Base-by-base conservation (phyloP, 1,139 yeast genomes). In the Lodderomyces theae region DNA sequence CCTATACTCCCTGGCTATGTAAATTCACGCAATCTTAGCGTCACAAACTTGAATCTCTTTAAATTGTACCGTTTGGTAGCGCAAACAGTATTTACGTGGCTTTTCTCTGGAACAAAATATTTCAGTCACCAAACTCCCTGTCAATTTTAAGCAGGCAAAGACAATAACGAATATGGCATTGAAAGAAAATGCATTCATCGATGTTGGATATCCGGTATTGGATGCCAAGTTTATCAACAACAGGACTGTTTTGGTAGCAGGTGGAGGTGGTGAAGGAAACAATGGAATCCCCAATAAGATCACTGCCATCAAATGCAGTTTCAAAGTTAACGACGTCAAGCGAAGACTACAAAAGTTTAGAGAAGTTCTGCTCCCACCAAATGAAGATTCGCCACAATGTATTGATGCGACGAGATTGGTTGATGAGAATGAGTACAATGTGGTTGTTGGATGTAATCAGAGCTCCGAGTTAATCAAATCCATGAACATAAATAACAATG, bases 251-350 rank as follows among this genome's bases (percentile, higher is more conserved):
- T 61, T 89, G 40, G 86, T 85, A 22, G 80, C 89, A 5, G 98
- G 98, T 33, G 98, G 97, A 35, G 97, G 97, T 29, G 97, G 97
- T 30, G 95, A 87, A 60, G 95, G 95, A 12, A 82, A 78, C 54
- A 72, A 87, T 56, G 97, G 96, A 34, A 80, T 89, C 42, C 86
- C 92, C 35, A 90, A 90, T 61, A 88, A 86, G 58, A 69, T 90
- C 51, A 80, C 89, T n/a, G 88, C 85, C 13, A 63, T 83, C 36
- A 68, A 77, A 42, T 68, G 85, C 42, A 75, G 77, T 51, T 80
- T 80, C 57, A 65, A 82, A 45, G 67, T 71, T 29, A 58, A 65
- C 35, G 77, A 72, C 47, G 75, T 78, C 48, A 56, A 50, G 21
- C 74, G 80, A 45, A 71, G 77, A 33, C 58, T 84, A 42, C 84